Base-by-base conservation (phyloP, 139 green algal species). In the Eudorina sp. region DNA sequence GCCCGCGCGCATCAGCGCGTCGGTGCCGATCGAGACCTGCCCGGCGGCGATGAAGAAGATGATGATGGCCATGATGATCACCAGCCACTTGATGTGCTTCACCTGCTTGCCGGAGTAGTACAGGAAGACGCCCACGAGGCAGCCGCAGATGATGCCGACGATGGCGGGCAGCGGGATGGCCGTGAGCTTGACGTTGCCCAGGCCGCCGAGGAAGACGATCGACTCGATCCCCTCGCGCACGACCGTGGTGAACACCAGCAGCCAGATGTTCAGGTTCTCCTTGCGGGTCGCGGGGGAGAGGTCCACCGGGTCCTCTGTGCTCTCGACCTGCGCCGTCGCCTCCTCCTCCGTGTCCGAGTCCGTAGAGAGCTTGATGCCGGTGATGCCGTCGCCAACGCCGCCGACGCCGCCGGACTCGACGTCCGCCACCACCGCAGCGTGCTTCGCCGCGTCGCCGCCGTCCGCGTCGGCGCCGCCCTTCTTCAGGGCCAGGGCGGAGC, bases 11-110 rank as follows among this genome's bases (percentile, higher is more conserved):
- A 78, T 88, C 38, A 90, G 79, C 25, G 73, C 62, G 41, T 80
- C n/a, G 14, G 69, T 88, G 8, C 78, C 88, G 0, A 88, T 18
- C 4, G 36, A 53, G 21, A 92, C 66, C 86, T 94, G 91, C 11
- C 92, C 92, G 27, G 89, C 90, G 18, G 92, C 92, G 29, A 95
- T 95, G 74, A 91, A 92, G 90, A 95, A 95, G 21, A 95, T 85
- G 46, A 93, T 48, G 41, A 93, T 23, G 0, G 89, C 90, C 38
- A 92, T 92, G 41, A 74, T 40, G 43, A 92, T 86, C 60, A 95
- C 73, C 34, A 95, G 87, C 76, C 90, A 90, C 89, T 93, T 93
- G 77, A 95, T 91, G 74, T 93, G 89, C 78, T 92, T 93, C 72
- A 94, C 89, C 43, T 70, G 51, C 25, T 58, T 73, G 83, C 89